phyloP scores from a whole-genome alignment of 352 stramenopile species.

The Globisporangium nagaii region DNA sequence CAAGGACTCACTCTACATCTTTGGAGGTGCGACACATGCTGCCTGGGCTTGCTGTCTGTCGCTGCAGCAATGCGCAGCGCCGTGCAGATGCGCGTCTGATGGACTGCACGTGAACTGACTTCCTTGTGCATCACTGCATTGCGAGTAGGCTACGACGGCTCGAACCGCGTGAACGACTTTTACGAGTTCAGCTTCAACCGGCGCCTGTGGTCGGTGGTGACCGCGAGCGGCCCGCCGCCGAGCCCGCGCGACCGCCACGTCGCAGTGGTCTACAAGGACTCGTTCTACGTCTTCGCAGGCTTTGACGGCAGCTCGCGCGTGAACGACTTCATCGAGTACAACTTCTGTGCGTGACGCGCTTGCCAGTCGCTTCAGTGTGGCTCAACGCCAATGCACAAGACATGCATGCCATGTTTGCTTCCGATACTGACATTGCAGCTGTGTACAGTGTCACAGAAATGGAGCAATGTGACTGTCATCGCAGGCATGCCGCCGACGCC shows the following conservation, averaged over 20 bases:
- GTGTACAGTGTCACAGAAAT: slow-evolving; percentile 72
- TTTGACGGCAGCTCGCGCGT: slow-evolving; percentile 92
- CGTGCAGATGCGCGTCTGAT: too few species aligned
- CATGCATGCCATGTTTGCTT: neutral
- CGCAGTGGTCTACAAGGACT: slow-evolving; percentile 89
- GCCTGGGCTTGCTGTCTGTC: neutral
- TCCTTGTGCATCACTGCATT: neutral
- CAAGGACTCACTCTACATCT: slow-evolving; percentile 92
- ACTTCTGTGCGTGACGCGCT: slow-evolving; percentile 74
- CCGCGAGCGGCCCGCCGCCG: slow-evolving; percentile 59
- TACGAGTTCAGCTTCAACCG: slow-evolving; percentile 90
- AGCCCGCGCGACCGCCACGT: slow-evolving; percentile 93
- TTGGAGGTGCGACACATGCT: slow-evolving; percentile 47
- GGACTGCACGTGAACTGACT: too few species aligned
- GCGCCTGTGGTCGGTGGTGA: slow-evolving; percentile 70
- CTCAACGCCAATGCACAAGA: too few species aligned
- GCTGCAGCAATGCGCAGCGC: neutral
- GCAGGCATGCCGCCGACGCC: slow-evolving; percentile 87
- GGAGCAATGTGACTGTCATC: slow-evolving; percentile 65
- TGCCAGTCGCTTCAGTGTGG: neutral
- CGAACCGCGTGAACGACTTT: slow-evolving; percentile 92
- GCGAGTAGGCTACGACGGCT: slow-evolving; percentile 86
- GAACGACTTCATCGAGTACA: slow-evolving; percentile 95
- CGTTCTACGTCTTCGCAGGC: slow-evolving; percentile 93
- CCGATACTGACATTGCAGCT: neutral